A percentile compares a stretch with the other conserved stretches of the same genome.
phyloP scores from a whole-genome alignment of 2,329 filamentous ascomycete species.

The Microcyclospora tardicrescens region DNA sequence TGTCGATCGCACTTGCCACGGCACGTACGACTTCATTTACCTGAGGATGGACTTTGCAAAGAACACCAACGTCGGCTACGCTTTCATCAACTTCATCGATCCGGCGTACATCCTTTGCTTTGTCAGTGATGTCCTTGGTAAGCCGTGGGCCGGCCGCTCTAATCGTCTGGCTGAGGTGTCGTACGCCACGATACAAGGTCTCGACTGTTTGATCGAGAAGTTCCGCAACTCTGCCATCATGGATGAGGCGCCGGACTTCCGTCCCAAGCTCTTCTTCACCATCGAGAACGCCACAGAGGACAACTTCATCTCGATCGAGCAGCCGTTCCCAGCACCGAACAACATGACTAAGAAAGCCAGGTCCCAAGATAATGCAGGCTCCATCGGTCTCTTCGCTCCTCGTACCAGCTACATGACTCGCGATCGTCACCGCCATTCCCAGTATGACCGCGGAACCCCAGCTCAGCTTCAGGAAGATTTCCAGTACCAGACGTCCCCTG shows the following conservation, averaged over 20 bases:
- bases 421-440: slow-evolving; percentile 61
- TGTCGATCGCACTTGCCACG: slow-evolving; percentile 64
- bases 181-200: slow-evolving; percentile 94
- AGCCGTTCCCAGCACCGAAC: slow-evolving; percentile 59
- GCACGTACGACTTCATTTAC: slow-evolving; percentile 90
- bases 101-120: slow-evolving; percentile 57
- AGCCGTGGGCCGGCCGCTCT: slow-evolving; percentile 52
- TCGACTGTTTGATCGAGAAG: slow-evolving; percentile 81
- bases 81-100: slow-evolving; percentile 88
- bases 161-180: slow-evolving; percentile 62
- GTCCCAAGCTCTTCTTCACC: slow-evolving; percentile 64
- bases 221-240: slow-evolving; percentile 96
- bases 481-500: not conserved
- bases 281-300: slow-evolving; percentile 25
- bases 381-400: slow-evolving; percentile 76
- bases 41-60: slow-evolving; percentile 56
- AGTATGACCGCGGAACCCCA: slow-evolving; percentile 68
- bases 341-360: slow-evolving; percentile 80
- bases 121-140: slow-evolving; percentile 41
- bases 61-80: slow-evolving; percentile 69
- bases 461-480: slow-evolving; percentile 20
- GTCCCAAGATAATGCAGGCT: slow-evolving; percentile 74
- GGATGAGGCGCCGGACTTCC: slow-evolving; percentile 68
- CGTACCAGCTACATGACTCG: slow-evolving; percentile 41
- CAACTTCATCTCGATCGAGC: slow-evolving; percentile 12